A percentile compares a stretch with the other conserved stretches of the same genome.
Evolutionary conservation across 257 asterid species (phyloP).

Genomic region (Misopates orontium): DNA sequence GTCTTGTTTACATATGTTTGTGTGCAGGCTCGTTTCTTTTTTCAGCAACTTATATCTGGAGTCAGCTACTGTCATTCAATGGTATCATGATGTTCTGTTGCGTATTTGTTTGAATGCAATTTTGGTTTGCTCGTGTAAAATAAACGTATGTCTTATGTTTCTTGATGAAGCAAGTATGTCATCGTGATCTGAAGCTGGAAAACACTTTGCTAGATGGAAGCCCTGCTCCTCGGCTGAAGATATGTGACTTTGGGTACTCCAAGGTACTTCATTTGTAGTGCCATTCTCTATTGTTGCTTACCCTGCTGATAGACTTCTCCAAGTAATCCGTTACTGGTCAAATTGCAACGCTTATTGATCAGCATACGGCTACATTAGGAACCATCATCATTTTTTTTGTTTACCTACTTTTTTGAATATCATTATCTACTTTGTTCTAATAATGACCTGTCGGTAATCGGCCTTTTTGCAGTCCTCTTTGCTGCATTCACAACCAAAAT

Average conservation of each 20-base stretch:
- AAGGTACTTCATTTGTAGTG: conserved; percentile 46
- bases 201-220: conserved; percentile 90
- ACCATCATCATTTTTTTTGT: neutral
- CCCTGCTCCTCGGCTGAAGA: conserved; percentile 86
- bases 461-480: conserved; percentile 65
- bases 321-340: no score
- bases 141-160: conserved; percentile 26
- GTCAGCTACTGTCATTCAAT: conserved; percentile 91
- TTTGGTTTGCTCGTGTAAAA: neutral
- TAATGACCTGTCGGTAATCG: conserved; percentile 22
- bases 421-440: conserved; percentile 9
- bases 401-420: neutral
- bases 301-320: conserved; percentile 4
- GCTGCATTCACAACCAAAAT: conserved; percentile 90
- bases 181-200: conserved; percentile 86
- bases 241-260: conserved; percentile 93
- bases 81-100: conserved; percentile 39
- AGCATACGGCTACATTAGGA: neutral
- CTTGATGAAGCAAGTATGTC: conserved; percentile 76
- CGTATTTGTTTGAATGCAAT: neutral
- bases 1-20: conserved; percentile 1
- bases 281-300: neutral
- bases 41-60: conserved; percentile 92
- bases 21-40: conserved; percentile 84
- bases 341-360: conserved; percentile 3